Evolutionary conservation across 116 monocot genomes (phyloP), one percentile per base, ranked within the genome.

Genomic region (Zostera marina): DNA sequence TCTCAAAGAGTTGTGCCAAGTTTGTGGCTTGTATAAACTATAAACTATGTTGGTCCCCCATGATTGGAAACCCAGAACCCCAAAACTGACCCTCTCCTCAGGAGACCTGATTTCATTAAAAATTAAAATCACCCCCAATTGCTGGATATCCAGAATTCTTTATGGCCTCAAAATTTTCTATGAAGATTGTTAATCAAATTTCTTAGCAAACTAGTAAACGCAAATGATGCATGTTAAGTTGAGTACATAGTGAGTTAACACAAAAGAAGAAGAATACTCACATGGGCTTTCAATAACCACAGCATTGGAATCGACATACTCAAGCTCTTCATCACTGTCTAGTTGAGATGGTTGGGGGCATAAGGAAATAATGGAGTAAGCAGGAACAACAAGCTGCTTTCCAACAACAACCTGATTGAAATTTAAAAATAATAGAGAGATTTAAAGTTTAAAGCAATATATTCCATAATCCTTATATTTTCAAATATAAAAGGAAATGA

Each of bases 251-350:
- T 41, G 56, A 15, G 56, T 56, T 11, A 61, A 44, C 16, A 45
- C 9, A 49, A 9, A 22, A 44, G 49, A 15, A 16, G 12, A 26
- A 61, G 47, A 44, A 61, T 8, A 46, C 23, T 66, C 57, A 66
- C 66, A 66, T 24, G 56, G 47, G 47, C 47, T 66, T 20, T 57
- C 66, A 47, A 66, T 58, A 62, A 83, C 64, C 58, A 77, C 78
- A 64, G 62, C 74, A 44, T 52, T 82, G 16, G 70, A 25, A 78
- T 90, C 98, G 66, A 81, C 98, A 66, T 83, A 98, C 64, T 98
- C 98, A 47, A 98, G 90, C 66, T 98, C 96, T 51, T 98, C 96
- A 73, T 98, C 96, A 64, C 96, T 98, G 21, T 98, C 96, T 66
- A 82, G 74, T 40, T 71, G 80, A 52, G 72, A 78, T 58, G 98